Conservation (phyloP, 108 stramenopile species). For the Skeletonema tropicum region DNA sequence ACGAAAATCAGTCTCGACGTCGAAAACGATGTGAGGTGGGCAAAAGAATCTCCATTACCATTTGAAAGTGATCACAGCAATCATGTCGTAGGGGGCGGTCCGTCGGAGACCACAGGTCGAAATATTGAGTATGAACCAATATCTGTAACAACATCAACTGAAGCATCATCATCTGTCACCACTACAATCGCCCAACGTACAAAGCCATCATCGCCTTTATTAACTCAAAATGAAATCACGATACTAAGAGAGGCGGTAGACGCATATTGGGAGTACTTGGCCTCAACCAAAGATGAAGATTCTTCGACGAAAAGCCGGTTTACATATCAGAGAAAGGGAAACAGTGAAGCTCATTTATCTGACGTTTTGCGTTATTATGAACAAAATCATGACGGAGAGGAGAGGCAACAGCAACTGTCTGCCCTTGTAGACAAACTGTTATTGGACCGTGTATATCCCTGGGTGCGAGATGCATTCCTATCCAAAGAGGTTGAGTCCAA, state of each 20-base stretch:
- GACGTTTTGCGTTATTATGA: slow-evolving; percentile 27
- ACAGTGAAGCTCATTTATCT: slow-evolving; percentile 45
- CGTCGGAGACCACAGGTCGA: neutral
- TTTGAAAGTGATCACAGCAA: slow-evolving; percentile 19
- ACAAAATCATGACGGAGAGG: neutral
- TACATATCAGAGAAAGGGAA: slow-evolving; percentile 65
- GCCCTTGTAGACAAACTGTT: slow-evolving; percentile 52
- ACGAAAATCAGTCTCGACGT: slow-evolving; percentile 18
- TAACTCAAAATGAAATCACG: slow-evolving; percentile 26
- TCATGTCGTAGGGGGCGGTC: neutral
- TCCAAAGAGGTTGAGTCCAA: slow-evolving; percentile 12
- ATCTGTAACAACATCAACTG: neutral
- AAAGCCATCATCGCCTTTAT: slow-evolving; percentile 29
- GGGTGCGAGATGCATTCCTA: slow-evolving; percentile 58
- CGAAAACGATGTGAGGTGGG: slow-evolving; percentile 26
- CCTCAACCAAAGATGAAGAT: slow-evolving; percentile 1
- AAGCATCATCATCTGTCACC: neutral
- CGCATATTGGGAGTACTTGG: neutral
- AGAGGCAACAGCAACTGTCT: slow-evolving; percentile 32
- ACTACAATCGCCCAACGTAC: slow-evolving; percentile 25
- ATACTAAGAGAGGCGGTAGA: neutral
- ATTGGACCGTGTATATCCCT: slow-evolving; percentile 53
- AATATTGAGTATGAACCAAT: neutral
- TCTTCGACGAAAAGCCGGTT: slow-evolving; percentile 43
- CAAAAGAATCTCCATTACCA: slow-evolving; percentile 19